Conservation (phyloP, 2,329 filamentous ascomycete species). For the Colletotrichum sp. region DNA sequence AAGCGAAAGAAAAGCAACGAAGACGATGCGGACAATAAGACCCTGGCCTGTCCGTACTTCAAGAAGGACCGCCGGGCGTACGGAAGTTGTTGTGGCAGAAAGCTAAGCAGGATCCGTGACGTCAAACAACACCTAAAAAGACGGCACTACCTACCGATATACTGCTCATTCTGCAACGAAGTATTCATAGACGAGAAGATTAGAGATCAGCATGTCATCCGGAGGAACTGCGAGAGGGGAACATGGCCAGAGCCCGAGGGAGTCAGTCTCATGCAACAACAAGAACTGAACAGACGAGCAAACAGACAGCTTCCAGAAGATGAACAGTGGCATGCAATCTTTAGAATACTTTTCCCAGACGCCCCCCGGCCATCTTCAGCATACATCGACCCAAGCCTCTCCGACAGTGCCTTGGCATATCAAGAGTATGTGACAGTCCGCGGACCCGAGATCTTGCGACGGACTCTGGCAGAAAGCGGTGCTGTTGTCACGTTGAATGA, state of each 20-base stretch:
- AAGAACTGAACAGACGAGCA: slow-evolving; percentile 18
- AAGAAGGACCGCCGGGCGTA: slow-evolving; percentile 28
- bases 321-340: slow-evolving; percentile 30
- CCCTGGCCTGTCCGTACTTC: slow-evolving; percentile 30
- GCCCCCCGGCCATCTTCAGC: slow-evolving; percentile 22
- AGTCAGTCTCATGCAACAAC: slow-evolving; percentile 27
- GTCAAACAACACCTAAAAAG: slow-evolving; percentile 32
- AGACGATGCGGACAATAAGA: neutral
- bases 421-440: neutral
- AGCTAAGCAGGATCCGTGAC: slow-evolving; percentile 27
- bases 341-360: slow-evolving; percentile 25
- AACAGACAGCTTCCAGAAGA: slow-evolving; percentile 21
- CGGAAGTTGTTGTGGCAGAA: slow-evolving; percentile 26
- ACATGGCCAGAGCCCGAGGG: slow-evolving; percentile 20
- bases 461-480: neutral
- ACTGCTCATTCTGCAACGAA: neutral
- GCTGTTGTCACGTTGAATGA: neutral
- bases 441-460: neutral
- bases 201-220: accelerated
- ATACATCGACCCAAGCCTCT: slow-evolving; percentile 20
- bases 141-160: neutral
- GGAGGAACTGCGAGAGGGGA: neutral
- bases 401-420: neutral
- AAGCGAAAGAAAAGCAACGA: neutral
- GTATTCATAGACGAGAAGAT: no score